These are phyloP conservation scores for Xylariales sp. DNA, from an alignment of 2,329 filamentous ascomycete species.

Conservation along the genomic window DNA sequence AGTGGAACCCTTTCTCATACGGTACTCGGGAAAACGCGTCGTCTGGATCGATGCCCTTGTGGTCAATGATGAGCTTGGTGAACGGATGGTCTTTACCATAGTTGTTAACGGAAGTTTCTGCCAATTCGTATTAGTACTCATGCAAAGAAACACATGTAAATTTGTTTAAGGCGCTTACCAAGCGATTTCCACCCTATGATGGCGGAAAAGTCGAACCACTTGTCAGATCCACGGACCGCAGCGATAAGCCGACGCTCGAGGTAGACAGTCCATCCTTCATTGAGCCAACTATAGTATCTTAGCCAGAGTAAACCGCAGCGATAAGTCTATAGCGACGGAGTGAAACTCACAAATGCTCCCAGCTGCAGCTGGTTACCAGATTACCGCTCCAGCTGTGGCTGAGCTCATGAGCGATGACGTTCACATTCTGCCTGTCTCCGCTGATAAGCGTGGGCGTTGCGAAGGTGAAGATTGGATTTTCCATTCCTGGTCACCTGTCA, in stretches of 20 bases:
- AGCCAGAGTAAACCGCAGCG: conserved; percentile 1
- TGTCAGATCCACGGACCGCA: conserved; percentile 72
- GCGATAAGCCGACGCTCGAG: conserved; percentile 81
- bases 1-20: conserved; percentile 96
- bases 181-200: conserved; percentile 95
- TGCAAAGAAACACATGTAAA: neutral
- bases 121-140: conserved; percentile 24
- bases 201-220: conserved; percentile 90
- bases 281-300: conserved; percentile 50
- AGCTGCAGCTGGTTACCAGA: conserved; percentile 70
- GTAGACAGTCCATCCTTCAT: conserved; percentile 90
- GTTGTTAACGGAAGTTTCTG: conserved; percentile 72
- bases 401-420: conserved; percentile 80
- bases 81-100: conserved; percentile 85
- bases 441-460: conserved; percentile 93
- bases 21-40: conserved; percentile 91
- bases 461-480: conserved; percentile 93
- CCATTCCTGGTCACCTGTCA: conserved; percentile 59
- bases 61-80: conserved; percentile 83
- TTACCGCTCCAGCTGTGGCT: conserved; percentile 85
- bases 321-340: too few relatives aligned
- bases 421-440: conserved; percentile 85
- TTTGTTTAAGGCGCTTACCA: conserved; percentile 35
- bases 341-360: conserved; percentile 69
- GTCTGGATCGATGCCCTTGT: conserved; percentile 89